Percentiles rank a stretch among this genome's conserved stretches.
These are phyloP conservation scores for Cyclostephanos tholiformis DNA, from an alignment of 108 stramenopile species.

Conservation along the genomic window DNA sequence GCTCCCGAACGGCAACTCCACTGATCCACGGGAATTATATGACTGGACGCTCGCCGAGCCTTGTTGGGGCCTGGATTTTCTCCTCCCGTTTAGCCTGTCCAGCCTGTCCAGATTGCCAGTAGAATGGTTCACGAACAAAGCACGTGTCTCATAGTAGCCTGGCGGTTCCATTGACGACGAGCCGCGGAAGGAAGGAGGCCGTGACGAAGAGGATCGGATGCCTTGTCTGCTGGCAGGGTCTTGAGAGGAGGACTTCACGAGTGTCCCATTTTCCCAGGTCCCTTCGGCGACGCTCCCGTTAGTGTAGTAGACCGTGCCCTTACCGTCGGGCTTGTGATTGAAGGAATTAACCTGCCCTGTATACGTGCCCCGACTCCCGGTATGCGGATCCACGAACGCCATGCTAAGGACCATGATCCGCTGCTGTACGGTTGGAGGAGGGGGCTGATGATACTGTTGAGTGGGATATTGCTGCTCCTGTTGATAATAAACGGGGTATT, in stretches of 20 bases:
- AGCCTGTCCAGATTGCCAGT: constrained; percentile 34
- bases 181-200: no score
- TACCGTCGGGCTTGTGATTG: constrained; percentile 44
- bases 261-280: constrained; percentile 31
- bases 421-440: constrained; percentile 11
- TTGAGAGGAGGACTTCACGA: constrained; percentile 1
- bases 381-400: constrained; percentile 32
- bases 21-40: constrained; percentile 28
- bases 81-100: constrained; percentile 17
- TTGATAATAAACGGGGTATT: constrained; percentile 3
- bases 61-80: not conserved
- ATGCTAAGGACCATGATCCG: constrained; percentile 45
- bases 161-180: not conserved
- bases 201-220: not conserved
- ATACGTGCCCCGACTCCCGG: constrained; percentile 37
- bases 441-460: not conserved
- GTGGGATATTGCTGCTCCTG: not conserved
- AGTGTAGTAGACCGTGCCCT: constrained; percentile 43
- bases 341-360: constrained; percentile 43
- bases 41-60: constrained; percentile 27
- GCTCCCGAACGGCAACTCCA: constrained; percentile 1
- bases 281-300: constrained; percentile 44
- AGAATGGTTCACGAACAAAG: not conserved
- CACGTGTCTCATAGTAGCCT: not conserved
- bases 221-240: not conserved